A percentile compares a stretch with the other conserved stretches of the same genome.
These are phyloP conservation scores for Artemisia tridentata DNA, from an alignment of 129 eudicot species.

Conservation along the genomic window DNA sequence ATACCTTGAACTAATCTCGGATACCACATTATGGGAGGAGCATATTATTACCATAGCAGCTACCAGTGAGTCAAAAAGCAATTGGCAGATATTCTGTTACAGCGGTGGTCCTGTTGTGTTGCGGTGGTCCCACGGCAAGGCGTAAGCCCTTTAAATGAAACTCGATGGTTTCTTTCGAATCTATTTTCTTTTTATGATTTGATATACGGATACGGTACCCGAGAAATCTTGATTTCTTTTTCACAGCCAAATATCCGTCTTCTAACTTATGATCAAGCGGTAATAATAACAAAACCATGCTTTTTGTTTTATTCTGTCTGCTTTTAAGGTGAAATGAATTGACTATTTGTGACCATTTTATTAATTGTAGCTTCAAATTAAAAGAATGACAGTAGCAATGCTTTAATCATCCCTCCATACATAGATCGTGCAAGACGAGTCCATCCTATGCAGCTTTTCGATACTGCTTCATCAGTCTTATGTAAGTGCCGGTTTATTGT, in stretches of 20 bases:
- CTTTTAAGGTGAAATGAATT: conserved; percentile 3
- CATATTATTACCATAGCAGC: no score
- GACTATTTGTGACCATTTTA: conserved; percentile 1
- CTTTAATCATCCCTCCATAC: conserved; percentile 37
- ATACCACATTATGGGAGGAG: no score
- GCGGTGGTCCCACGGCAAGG: no score
- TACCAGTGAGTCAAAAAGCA: no score
- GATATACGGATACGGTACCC: no score
- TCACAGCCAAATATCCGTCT: conserved; percentile 56
- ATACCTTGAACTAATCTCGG: no score
- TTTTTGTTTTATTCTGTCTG: conserved; percentile 3
- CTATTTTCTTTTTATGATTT: no score
- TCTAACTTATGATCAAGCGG: conserved; percentile 68
- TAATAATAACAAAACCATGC: conserved; percentile 18
- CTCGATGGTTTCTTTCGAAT: no score
- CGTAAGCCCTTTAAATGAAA: no score
- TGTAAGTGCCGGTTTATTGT: conserved; percentile 40
- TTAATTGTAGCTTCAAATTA: not conserved
- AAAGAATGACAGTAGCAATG: conserved; percentile 38
- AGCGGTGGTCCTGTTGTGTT: no score
- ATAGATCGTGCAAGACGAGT: conserved; percentile 27
- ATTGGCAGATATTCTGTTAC: no score
- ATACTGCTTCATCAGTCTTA: conserved; percentile 55
- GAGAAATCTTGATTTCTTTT: no score
- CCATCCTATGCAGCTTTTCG: conserved; percentile 38